These are phyloP conservation scores for Hyaloscypha bicolor DNA, from an alignment of 495 filamentous ascomycete genomes.

Conservation along the genomic window DNA sequence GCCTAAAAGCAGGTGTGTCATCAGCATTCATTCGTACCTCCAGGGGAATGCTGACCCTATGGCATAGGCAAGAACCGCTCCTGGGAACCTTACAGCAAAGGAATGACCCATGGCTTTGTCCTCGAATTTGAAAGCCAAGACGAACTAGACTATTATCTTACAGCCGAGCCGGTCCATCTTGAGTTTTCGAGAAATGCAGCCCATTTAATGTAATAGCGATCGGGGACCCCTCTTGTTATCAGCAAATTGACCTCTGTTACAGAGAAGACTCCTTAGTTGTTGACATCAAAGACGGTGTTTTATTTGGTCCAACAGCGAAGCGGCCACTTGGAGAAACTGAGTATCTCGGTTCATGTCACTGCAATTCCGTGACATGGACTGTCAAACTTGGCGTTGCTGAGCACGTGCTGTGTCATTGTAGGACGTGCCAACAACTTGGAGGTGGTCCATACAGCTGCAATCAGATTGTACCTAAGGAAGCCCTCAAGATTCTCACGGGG, in stretches of 20 bases:
- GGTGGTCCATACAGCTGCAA: background rate
- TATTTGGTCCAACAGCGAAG: background rate
- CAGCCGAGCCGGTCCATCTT: constrained; percentile 27
- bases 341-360: background rate
- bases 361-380: background rate
- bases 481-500: background rate
- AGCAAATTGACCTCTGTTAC: background rate
- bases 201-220: background rate
- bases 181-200: constrained; percentile 15
- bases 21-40: background rate
- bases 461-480: background rate
- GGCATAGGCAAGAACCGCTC: constrained; percentile 27
- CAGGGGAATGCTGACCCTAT: background rate
- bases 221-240: background rate
- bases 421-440: background rate
- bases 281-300: background rate
- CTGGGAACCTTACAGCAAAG: constrained; percentile 30
- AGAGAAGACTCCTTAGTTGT: background rate
- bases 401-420: background rate
- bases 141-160: constrained; percentile 34
- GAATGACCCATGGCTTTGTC: constrained; percentile 34
- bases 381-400: background rate
- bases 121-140: constrained; percentile 33
- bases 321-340: background rate
- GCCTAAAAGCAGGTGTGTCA: constrained; percentile 17